Conservation (phyloP, 1,139 yeast species). For the Pichia sp. region DNA sequence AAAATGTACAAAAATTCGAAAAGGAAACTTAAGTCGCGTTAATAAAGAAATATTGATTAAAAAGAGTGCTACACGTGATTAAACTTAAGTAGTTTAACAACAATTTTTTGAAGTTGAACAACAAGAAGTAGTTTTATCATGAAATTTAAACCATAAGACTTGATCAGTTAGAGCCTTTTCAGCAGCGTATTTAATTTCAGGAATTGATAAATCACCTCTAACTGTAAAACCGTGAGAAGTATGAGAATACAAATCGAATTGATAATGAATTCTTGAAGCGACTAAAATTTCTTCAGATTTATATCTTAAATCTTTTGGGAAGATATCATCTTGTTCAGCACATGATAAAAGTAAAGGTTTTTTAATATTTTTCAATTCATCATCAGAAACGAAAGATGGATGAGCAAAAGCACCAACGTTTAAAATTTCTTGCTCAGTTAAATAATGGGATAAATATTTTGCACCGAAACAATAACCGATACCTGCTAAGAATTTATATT, state of each 20-base stretch:
- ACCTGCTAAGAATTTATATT: constrained; percentile 52
- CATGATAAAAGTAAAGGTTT: constrained; percentile 66
- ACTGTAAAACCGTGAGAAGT: constrained; percentile 70
- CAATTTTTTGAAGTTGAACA: no score
- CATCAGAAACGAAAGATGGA: constrained; percentile 64
- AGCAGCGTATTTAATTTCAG: constrained; percentile 57
- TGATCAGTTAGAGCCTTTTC: constrained; percentile 64
- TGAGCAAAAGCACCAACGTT: constrained; percentile 72
- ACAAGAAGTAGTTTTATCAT: no score
- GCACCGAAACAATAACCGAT: constrained; percentile 89
- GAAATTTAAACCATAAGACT: constrained; percentile 42
- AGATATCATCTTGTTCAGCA: constrained; percentile 62
- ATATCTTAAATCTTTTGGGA: constrained; percentile 57
- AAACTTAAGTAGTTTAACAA: no score
- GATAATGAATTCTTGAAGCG: constrained; percentile 43
- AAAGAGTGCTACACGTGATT: no score
- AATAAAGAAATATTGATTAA: no score
- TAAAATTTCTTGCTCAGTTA: constrained; percentile 42
- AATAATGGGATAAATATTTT: constrained; percentile 51
- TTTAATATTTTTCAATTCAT: constrained; percentile 51
- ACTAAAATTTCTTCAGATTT: constrained; percentile 53
- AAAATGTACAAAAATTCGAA: no score
- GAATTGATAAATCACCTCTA: constrained; percentile 61
- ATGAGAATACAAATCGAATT: constrained; percentile 54
- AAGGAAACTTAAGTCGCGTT: no score